Percentiles rank a stretch among this genome's conserved stretches.
phyloP scores from a whole-genome alignment of 1,284 basidiomycete genomes.

The Leccinum griseonigrum region DNA sequence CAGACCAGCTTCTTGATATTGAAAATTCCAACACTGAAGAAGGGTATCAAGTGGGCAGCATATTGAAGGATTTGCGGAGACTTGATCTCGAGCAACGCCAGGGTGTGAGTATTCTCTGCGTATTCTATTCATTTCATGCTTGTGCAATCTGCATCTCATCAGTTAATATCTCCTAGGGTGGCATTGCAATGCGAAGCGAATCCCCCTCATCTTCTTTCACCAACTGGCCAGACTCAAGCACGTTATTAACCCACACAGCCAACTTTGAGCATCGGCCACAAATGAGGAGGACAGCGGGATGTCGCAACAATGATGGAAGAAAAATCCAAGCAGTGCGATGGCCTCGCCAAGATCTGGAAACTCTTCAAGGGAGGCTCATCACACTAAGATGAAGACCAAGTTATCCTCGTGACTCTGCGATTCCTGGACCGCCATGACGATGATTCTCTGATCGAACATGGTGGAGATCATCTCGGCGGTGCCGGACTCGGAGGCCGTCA shows the following conservation, averaged over 20 bases:
- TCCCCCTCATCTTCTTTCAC: constrained; percentile 38
- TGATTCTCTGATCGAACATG: constrained; percentile 67
- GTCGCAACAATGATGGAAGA: constrained; percentile 28
- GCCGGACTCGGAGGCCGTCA: constrained; percentile 42
- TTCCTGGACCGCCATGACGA: constrained; percentile 53
- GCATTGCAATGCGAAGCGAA: constrained; percentile 68
- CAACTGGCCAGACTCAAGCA: constrained; percentile 39
- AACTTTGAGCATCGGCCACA: constrained; percentile 50
- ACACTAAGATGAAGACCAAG: constrained; percentile 36
- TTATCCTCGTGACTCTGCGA: constrained; percentile 24
- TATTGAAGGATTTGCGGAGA: constrained; percentile 66
- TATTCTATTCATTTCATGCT: constrained; percentile 23
- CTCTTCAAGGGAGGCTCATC: constrained; percentile 64
- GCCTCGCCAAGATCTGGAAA: constrained; percentile 80
- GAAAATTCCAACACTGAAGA: constrained; percentile 42
- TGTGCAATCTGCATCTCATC: constrained; percentile 10
- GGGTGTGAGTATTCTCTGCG: constrained; percentile 52
- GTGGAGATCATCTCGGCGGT: constrained; percentile 43
- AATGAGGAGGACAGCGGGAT: constrained; percentile 27
- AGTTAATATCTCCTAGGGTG: constrained; percentile 44
- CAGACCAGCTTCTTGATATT: constrained; percentile 42
- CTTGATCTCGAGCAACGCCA: constrained; percentile 46
- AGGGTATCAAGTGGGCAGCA: constrained; percentile 59
- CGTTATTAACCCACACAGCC: constrained; percentile 48
- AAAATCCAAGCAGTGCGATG: constrained; percentile 65